Conservation (phyloP, 345 rosid genomes). For the Syzygium jambos region DNA sequence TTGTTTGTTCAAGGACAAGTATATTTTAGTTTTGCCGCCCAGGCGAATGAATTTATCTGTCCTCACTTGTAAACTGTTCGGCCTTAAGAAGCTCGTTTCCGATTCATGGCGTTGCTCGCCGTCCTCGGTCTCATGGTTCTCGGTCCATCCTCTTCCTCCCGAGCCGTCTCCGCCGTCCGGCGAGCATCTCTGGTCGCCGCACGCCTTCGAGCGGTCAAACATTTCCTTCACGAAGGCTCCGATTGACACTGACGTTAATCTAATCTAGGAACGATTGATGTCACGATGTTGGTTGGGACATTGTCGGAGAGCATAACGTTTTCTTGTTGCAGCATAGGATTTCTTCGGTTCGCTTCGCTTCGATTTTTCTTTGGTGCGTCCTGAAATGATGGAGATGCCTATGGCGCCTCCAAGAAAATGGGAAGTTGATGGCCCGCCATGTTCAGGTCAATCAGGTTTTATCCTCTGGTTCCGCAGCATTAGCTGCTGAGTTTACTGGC, state of each 20-base stretch:
- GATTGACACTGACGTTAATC: not conserved
- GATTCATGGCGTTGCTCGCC: not conserved
- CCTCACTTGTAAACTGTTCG: not conserved
- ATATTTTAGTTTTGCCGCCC: not conserved
- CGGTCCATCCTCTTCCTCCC: not conserved
- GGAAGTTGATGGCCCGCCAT: not conserved
- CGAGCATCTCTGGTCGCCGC: not conserved
- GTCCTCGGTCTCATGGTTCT: not conserved
- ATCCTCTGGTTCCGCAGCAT: not conserved
- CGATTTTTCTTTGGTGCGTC: not conserved
- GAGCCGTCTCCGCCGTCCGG: not conserved
- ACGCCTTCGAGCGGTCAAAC: not conserved
- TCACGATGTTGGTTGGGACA: not conserved
- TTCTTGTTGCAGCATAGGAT: not conserved
- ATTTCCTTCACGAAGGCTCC: not conserved
- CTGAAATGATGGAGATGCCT: not conserved
- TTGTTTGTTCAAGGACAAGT: too few species aligned
- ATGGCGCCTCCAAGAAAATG: not conserved
- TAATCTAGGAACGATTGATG: not conserved
- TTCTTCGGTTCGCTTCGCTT: not conserved
- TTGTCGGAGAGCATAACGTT: not conserved
- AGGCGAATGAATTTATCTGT: not conserved
- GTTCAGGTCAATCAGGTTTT: not conserved
- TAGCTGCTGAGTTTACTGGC: not conserved
- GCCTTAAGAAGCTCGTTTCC: not conserved